Conservation (phyloP, 2,329 filamentous ascomycete species). For the Alternaria incomplexa region DNA sequence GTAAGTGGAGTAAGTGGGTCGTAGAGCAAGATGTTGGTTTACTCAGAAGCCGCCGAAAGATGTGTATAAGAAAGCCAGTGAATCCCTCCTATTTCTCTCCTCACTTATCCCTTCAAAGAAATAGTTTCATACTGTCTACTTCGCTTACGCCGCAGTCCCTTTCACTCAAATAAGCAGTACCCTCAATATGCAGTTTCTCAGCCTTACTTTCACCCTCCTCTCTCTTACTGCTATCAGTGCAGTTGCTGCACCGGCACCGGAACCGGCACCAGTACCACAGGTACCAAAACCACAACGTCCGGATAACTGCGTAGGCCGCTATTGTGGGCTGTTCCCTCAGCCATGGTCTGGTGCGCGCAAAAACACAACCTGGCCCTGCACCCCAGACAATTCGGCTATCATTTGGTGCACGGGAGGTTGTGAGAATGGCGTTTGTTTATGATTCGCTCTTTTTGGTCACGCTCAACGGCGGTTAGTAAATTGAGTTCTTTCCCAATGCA, state of each 20-base stretch:
- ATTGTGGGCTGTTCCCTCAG: accelerated
- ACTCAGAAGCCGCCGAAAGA: neutral
- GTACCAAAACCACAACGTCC: neutral
- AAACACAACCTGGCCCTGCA: neutral
- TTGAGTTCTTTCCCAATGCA: too few relatives aligned
- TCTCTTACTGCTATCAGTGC: neutral
- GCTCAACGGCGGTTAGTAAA: neutral
- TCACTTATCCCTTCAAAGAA: neutral
- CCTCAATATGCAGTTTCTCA: neutral
- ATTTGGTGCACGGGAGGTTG: neutral
- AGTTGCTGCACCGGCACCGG: neutral
- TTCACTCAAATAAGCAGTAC: neutral
- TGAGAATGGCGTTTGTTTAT: neutral
- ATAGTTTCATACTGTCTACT: neutral
- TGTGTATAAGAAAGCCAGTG: neutral
- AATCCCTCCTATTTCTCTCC: neutral
- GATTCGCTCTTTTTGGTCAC: neutral
- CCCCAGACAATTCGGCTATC: neutral
- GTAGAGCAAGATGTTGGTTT: neutral
- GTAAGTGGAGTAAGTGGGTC: neutral
- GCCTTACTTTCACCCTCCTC: neutral
- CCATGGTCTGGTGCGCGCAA: neutral
- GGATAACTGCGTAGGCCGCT: neutral
- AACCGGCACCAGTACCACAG: neutral
- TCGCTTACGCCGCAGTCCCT: neutral